phyloP scores from a whole-genome alignment of 2,329 filamentous ascomycete genomes.

The Podosphaera fusca region DNA sequence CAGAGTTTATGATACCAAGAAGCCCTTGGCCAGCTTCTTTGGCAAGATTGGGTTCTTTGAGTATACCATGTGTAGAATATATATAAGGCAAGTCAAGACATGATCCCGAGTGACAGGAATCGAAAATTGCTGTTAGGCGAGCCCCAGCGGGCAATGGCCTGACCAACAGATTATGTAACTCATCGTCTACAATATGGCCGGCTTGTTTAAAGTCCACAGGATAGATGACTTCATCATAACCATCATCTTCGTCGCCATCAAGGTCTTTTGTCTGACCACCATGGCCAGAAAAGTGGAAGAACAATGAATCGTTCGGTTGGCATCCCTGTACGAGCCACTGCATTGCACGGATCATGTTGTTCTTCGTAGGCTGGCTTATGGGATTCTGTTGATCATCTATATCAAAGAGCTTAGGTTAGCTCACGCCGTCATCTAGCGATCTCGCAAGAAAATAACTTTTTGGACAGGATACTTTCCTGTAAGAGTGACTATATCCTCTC shows the following conservation, averaged over 20 bases:
- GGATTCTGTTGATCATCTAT: slow-evolving; percentile 80
- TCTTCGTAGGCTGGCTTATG: slow-evolving; percentile 88
- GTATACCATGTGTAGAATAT: slow-evolving; percentile 21
- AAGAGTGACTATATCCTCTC: slow-evolving; percentile 89
- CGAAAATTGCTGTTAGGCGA: slow-evolving; percentile 45
- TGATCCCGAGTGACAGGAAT: slow-evolving; percentile 42
- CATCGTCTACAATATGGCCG: slow-evolving; percentile 61
- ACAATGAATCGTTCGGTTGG: slow-evolving; percentile 74
- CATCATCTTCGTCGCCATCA: slow-evolving; percentile 60
- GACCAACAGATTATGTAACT: slow-evolving; percentile 60
- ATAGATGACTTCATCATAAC: slow-evolving; percentile 65
- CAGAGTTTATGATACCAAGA: slow-evolving; percentile 34
- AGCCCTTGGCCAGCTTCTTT: slow-evolving; percentile 29
- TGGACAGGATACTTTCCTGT: slow-evolving; percentile 22
- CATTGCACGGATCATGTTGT: slow-evolving; percentile 91
- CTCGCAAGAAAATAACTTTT: too few relatives aligned
- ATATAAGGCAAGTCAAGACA: slow-evolving; percentile 41
- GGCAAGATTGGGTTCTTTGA: slow-evolving; percentile 31
- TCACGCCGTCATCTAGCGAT: too few relatives aligned
- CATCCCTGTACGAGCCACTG: slow-evolving; percentile 94
- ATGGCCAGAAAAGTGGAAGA: slow-evolving; percentile 78
- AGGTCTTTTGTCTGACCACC: slow-evolving; percentile 60
- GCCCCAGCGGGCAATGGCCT: slow-evolving; percentile 55
- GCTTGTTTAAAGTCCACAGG: slow-evolving; percentile 56
- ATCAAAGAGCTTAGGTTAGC: background rate